Base-by-base conservation (phyloP, 495 filamentous ascomycete species). In the Penicillium canariense region DNA sequence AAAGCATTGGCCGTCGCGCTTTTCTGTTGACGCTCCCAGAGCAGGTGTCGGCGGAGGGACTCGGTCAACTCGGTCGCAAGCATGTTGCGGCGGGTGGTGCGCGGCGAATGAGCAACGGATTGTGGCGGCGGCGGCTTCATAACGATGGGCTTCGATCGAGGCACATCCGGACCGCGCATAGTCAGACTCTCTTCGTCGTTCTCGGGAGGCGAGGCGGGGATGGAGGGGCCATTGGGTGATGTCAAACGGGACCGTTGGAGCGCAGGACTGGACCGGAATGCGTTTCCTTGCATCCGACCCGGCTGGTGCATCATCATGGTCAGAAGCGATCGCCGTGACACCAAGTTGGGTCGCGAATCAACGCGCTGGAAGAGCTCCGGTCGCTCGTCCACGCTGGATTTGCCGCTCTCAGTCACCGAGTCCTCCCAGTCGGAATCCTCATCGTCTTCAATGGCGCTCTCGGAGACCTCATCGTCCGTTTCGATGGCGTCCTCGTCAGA, bases 61-160 rank as follows among this genome's bases (percentile, higher is more conserved):
- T 89, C 87, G 4, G 89, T 90, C 57, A 99, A 77, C 72, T 99
- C 94, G 22, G 90, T 92, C 30, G 90, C 86, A 50, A 99, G 82
- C 94, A 99, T 99, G 71, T 99, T 96, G 39, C 93, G 83, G 40
- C 95, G 85, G 0, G 95, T 99, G 0, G 95, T 96, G 52, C 90
- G 83, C 0, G 94, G 94, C 6, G 94, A 97, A 54, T 87, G 85
- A 17, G 85, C 82, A 49, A 83, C 87, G 35, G 87, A 86, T 12
- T 84, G 87, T 7, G 70, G 58, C 1, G 63, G 40, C 32, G 52
- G 57, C 14, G 71, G 56, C 28, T 86, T 87, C 77, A 87, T 82
- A 65, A 88, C 84, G 64, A 97, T 97, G 17, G 93, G 92, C 69
- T 93, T 91, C 5, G 93, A 87, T 26, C 87, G 81, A 54, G 89